Evolutionary conservation across 441 rosid species (phyloP).

Genomic region (Erysimum cheiri): DNA sequence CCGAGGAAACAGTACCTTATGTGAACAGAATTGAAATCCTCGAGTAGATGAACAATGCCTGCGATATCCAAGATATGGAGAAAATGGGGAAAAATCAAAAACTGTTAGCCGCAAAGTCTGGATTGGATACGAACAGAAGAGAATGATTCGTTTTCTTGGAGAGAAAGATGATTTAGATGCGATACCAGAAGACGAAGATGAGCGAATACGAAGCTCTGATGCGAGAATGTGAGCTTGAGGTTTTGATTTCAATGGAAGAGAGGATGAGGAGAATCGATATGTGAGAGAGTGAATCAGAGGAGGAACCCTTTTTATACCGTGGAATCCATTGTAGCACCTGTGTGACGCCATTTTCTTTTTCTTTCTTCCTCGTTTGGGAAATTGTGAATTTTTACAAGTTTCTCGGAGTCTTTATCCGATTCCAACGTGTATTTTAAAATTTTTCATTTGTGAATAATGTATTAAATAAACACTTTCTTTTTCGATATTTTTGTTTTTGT

Average conservation of each 20-base stretch:
- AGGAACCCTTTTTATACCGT: constrained; percentile 60
- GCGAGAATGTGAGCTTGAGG: background rate
- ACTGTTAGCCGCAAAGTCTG: constrained; percentile 39
- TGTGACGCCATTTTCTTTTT: constrained; percentile 58
- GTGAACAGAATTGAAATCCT: constrained; percentile 46
- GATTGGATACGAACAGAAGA: background rate
- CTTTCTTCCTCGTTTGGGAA: constrained; percentile 8
- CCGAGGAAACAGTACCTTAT: constrained; percentile 51
- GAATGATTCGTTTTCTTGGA: background rate
- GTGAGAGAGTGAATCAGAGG: constrained; percentile 41
- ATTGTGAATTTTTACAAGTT: constrained; percentile 28
- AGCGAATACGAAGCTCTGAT: background rate
- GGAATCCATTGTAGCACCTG: constrained; percentile 42
- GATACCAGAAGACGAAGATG: constrained; percentile 33
- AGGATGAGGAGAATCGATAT: constrained; percentile 35
- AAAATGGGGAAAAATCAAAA: constrained; percentile 3
- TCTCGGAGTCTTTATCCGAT: constrained; percentile 26
- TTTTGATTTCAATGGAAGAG: constrained; percentile 21
- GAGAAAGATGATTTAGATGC: background rate
- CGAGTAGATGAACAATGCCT: constrained; percentile 46
- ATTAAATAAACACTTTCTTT: background rate
- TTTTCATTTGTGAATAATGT: no score
- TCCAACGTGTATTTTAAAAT: background rate
- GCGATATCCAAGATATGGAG: constrained; percentile 51
- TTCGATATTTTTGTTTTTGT: no score